These are phyloP conservation scores for Vigna radiata DNA, from an alignment of 306 rosid genomes.

Conservation along the genomic window DNA sequence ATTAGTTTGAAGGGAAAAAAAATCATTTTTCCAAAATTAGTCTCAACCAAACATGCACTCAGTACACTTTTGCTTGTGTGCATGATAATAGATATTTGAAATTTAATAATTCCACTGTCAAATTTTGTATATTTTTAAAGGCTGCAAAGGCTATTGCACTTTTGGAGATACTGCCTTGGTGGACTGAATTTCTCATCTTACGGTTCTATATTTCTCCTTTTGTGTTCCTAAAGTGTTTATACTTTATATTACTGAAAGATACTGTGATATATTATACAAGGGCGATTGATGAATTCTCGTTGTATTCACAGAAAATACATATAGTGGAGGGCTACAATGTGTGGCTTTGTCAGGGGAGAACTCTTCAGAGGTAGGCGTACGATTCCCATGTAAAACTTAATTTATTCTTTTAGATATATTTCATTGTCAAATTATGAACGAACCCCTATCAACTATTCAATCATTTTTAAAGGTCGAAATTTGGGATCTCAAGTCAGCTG, in stretches of 20 bases:
- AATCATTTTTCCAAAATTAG: not conserved
- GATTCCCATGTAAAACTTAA: conserved; percentile 40
- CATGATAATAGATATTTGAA: conserved; percentile 28
- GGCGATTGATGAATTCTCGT: conserved; percentile 39
- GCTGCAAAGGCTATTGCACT: conserved; percentile 23
- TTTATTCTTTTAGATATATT: conserved; percentile 20
- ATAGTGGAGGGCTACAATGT: conserved; percentile 59
- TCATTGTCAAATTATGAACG: conserved; percentile 13
- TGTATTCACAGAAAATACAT: conserved; percentile 45
- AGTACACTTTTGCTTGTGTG: conserved; percentile 13
- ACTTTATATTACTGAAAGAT: conserved; percentile 15
- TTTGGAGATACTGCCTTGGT: conserved; percentile 32
- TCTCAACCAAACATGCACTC: not conserved
- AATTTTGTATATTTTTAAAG: not conserved
- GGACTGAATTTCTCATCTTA: conserved; percentile 30
- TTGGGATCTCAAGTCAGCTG: conserved; percentile 89
- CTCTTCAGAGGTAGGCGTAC: conserved; percentile 67
- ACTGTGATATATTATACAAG: conserved; percentile 1
- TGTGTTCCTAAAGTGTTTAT: conserved; percentile 29
- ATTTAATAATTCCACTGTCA: conserved; percentile 1
- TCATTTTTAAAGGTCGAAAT: conserved; percentile 76
- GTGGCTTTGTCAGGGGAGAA: conserved; percentile 85
- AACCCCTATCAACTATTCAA: conserved; percentile 30
- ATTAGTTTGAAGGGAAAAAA: not conserved
- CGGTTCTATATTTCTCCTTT: conserved; percentile 24